Conservation (phyloP, 2,329 filamentous ascomycete species). For the Ascochyta fabae region DNA sequence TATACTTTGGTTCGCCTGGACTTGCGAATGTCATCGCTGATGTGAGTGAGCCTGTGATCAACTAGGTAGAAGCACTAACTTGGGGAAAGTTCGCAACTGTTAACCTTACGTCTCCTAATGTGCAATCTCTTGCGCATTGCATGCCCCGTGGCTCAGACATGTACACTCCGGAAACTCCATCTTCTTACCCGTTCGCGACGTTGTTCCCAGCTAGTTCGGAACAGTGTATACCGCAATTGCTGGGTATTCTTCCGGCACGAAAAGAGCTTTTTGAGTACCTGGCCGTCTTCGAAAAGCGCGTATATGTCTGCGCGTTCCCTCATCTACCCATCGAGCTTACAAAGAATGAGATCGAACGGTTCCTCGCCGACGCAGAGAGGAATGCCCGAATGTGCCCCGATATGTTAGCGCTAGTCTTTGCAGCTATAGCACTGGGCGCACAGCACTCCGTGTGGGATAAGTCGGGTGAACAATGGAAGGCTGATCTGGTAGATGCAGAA, state of each 20-base stretch:
- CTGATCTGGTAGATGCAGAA: slow-evolving; percentile 47
- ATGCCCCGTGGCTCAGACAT: slow-evolving; percentile 53
- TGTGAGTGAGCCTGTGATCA: slow-evolving; percentile 34
- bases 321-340: slow-evolving; percentile 54
- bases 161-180: slow-evolving; percentile 46
- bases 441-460: slow-evolving; percentile 56
- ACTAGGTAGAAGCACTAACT: slow-evolving; percentile 23
- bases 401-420: slow-evolving; percentile 58
- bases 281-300: slow-evolving; percentile 52
- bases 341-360: slow-evolving; percentile 53
- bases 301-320: slow-evolving; percentile 54
- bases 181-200: slow-evolving; percentile 55
- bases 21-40: slow-evolving; percentile 56
- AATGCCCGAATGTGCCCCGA: slow-evolving; percentile 56
- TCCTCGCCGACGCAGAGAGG: slow-evolving; percentile 50
- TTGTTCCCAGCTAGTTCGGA: slow-evolving; percentile 49
- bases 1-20: slow-evolving; percentile 59
- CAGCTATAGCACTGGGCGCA: slow-evolving; percentile 55
- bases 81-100: slow-evolving; percentile 51
- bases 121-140: slow-evolving; percentile 53
- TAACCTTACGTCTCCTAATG: slow-evolving; percentile 40
- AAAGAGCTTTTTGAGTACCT: slow-evolving; percentile 51
- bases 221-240: slow-evolving; percentile 44
- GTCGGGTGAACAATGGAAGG: slow-evolving; percentile 48
- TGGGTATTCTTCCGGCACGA: slow-evolving; percentile 48